These are phyloP conservation scores for Yarrowia sp. DNA, from an alignment of 805 yeast species.

Conservation along the genomic window DNA sequence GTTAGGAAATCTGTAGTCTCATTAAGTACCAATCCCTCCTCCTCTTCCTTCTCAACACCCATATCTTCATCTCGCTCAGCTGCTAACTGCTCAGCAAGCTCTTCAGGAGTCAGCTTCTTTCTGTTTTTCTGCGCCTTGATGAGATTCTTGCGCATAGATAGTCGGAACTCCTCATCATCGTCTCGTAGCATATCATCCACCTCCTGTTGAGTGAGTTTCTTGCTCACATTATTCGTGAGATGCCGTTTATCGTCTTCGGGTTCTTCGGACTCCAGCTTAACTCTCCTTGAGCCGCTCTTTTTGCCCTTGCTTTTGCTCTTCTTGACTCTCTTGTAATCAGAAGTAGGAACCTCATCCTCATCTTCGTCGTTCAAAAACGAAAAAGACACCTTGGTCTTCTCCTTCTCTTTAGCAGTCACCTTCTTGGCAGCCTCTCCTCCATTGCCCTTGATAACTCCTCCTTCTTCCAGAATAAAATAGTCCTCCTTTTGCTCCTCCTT, in stretches of 20 bases:
- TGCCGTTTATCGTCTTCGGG: conserved; percentile 33
- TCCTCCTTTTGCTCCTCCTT: conserved; percentile 38
- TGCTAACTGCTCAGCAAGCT: conserved; percentile 44
- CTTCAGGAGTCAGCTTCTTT: conserved; percentile 32
- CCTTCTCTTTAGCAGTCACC: conserved; percentile 30
- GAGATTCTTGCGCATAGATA: conserved; percentile 35
- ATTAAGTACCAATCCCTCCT: conserved; percentile 42
- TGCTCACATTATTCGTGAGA: conserved; percentile 11
- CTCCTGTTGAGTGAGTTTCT: conserved; percentile 36
- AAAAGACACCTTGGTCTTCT: conserved; percentile 32
- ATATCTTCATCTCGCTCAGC: conserved; percentile 36
- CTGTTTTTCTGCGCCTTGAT: conserved; percentile 35
- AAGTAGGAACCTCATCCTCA: conserved; percentile 28
- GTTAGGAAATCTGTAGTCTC: conserved; percentile 46
- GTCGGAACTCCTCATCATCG: conserved; percentile 43
- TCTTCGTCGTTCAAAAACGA: conserved; percentile 33
- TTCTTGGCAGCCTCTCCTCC: conserved; percentile 30
- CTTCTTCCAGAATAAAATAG: conserved; percentile 38
- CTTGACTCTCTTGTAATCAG: conserved; percentile 39
- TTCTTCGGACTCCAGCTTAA: conserved; percentile 42
- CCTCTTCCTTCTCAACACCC: conserved; percentile 24
- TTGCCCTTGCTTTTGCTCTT: conserved; percentile 45
- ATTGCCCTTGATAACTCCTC: conserved; percentile 37
- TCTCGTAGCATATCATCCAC: conserved; percentile 39
- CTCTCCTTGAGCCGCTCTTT: conserved; percentile 43